phyloP scores from a whole-genome alignment of 108 stramenopile genomes.

The Pseudonitzschia delicatissima region DNA sequence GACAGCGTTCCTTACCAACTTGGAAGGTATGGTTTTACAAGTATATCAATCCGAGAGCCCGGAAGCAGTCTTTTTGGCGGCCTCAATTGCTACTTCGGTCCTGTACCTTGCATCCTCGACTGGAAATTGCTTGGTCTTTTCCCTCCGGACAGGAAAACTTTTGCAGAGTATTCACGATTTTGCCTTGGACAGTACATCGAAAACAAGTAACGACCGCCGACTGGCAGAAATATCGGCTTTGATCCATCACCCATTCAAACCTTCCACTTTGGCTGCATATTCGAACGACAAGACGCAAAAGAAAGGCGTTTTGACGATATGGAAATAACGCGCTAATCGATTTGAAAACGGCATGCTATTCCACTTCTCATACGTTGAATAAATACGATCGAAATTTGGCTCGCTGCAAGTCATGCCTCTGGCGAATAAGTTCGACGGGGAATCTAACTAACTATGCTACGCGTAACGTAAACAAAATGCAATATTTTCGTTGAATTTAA shows the following conservation, averaged over 20 bases:
- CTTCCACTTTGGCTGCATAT: slow-evolving; percentile 62
- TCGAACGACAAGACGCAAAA: slow-evolving; percentile 79
- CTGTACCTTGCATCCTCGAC: slow-evolving; percentile 59
- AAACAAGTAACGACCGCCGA: slow-evolving; percentile 11
- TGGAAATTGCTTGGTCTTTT: slow-evolving; percentile 72
- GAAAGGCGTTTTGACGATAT: slow-evolving; percentile 65
- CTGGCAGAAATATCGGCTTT: slow-evolving; percentile 61
- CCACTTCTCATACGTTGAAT: no score
- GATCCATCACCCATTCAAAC: slow-evolving; percentile 67
- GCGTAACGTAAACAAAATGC: no score
- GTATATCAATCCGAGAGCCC: slow-evolving; percentile 30
- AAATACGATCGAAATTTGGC: no score
- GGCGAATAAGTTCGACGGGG: no score
- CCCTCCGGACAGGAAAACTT: slow-evolving; percentile 44
- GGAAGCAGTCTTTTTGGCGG: slow-evolving; percentile 49
- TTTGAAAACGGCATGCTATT: no score
- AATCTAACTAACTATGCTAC: no score
- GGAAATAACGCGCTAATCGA: no score
- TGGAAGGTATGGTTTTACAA: slow-evolving; percentile 50
- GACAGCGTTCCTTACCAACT: slow-evolving; percentile 58
- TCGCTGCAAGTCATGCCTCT: no score
- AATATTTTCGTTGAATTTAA: no score
- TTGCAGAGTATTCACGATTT: slow-evolving; percentile 61
- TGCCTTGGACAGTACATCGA: slow-evolving; percentile 38
- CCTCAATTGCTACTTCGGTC: slow-evolving; percentile 59